Evolutionary conservation across 345 rosid genomes (phyloP), one percentile per base, ranked within the genome.

Genomic region (Salix arbutifolia): DNA sequence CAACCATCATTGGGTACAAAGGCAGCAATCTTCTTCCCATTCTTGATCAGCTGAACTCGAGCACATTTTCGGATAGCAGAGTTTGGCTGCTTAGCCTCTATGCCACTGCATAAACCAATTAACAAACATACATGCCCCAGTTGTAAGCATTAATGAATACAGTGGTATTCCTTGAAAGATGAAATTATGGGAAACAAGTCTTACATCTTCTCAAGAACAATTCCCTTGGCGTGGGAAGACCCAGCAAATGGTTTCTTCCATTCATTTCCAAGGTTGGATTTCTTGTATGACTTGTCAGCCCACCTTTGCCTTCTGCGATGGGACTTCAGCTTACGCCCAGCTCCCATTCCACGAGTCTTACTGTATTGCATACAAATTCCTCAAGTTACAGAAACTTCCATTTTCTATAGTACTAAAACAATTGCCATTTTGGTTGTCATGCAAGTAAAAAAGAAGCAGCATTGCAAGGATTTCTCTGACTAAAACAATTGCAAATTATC

Each of bases 51-150:
- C 81, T 95, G 99, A 78, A 93, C 99, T 71, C 98, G 84, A 69
- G 98, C 98, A 87, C 98, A 95, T 65, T 95, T 93, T 69, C 98
- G 83, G 83, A 95, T 95, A 61, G 98, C 99, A 85, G 99, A 95
- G 87, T 95, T 95, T 6, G 99, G 99, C 91, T 91, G 97, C 88
- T 95, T 95, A 58, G 98, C 99, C 79, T 93, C 96, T 85, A 91
- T 93, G 76, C 99, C 98, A 16, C 97, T 93, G 91, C 82, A 80
- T 79, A 73, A 87, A 83, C n/a, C 84, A 46, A 42, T 65, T 17
- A 48, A 26, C 1, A 70, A 40, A 30, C 8, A 46, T 21, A 17
- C 21, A 30, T 3, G 26, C 2, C 9, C 19, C 40, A 28, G 2
- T 4, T 12, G 14, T 70, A 5, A 62, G 35, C 46, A 48, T 23